Base-by-base conservation (phyloP, 2,329 filamentous ascomycete species). In the Cladosporium sp. region DNA sequence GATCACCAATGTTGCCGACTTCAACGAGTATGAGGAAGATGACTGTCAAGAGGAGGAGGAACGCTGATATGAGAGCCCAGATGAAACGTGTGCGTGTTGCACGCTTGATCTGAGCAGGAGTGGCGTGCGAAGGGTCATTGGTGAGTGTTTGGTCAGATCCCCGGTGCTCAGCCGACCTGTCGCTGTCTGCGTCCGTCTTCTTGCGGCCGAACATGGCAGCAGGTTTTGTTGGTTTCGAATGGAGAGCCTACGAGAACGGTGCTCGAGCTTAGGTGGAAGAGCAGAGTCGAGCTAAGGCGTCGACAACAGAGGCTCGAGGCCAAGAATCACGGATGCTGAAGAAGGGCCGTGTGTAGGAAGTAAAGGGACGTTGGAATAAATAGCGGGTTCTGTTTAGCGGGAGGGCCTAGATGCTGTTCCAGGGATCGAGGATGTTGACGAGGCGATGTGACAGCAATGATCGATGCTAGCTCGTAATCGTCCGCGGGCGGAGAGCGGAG, bases 1-100 rank as follows among this genome's bases (percentile, higher is more conserved):
- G 68, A 65, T 84, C 78, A 66, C 78, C 80, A 54, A 86, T 87
- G 73, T 89, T 91, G 64, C 90, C 91, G 64, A 95, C 83, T 66
- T 91, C 80, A 66, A 91, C 89, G 64, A 96, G 82, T 60, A 96
- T 83, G 37, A 95, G 78, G 71, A 96, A 95, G 62, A 93, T 79
- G 62, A 89, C 81, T 37, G 88, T 82, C 60, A 94, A 70, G 60
- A 92, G 77, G 71, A 94, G 93, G 67, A 88, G 82, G 62, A 88
- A 75, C 32, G 83, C 84, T 47, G 88, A 85, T 47, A 87, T 70
- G 22, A 86, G 71, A 59, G 88, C 83, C 68, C 87, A 87, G 71
- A 80, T 80, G 56, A 77, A 74, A 58, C 88, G 79, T 32, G 78
- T 77, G 55, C 75, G 77, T 0, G 82, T 83, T 22, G 75, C 77